phyloP scores from a whole-genome alignment of 2,329 filamentous ascomycete species.

The Ustilaginoidea virens region DNA sequence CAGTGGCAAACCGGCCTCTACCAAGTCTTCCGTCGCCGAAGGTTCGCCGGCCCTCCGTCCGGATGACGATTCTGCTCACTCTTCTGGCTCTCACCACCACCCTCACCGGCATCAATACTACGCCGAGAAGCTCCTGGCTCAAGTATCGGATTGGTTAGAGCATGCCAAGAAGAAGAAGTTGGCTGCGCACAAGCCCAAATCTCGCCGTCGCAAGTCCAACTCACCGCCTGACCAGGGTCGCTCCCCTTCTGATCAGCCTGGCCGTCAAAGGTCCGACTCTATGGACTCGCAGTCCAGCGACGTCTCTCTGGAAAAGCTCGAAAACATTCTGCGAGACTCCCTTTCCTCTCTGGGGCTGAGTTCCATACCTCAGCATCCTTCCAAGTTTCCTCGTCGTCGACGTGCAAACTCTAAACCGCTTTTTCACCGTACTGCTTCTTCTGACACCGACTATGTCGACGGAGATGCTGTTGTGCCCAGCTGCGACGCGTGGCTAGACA shows the following conservation, averaged over 20 bases:
- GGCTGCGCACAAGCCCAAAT: constrained; percentile 17
- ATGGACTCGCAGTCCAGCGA: constrained; percentile 52
- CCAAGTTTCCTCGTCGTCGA: constrained; percentile 28
- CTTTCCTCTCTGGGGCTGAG: constrained; percentile 38
- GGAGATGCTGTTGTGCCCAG: constrained; percentile 70
- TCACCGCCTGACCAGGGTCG: constrained; percentile 16
- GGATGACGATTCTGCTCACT: constrained; percentile 13
- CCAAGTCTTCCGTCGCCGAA: constrained; percentile 28
- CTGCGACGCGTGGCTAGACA: constrained; percentile 76
- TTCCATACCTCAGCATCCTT: constrained; percentile 26
- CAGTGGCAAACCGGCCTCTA: constrained; percentile 22
- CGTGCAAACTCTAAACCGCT: constrained; percentile 16
- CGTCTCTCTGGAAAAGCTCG: constrained; percentile 63
- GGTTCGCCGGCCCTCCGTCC: constrained; percentile 12
- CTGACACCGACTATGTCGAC: constrained; percentile 75
- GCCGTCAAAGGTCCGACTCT: constrained; percentile 32
- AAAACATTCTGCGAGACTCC: constrained; percentile 61
- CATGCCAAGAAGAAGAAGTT: constrained; percentile 57
- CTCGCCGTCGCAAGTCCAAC: constrained; percentile 27
- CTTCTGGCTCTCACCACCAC: constrained; percentile 12
- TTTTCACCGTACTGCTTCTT: constrained; percentile 41
- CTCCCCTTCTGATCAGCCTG: constrained; percentile 4
- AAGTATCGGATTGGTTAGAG: constrained; percentile 73
- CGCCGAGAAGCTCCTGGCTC: constrained; percentile 47
- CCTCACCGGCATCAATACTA: constrained; percentile 22